Base-by-base conservation (phyloP, 352 stramenopile genomes). In the Phytophthora sp. region DNA sequence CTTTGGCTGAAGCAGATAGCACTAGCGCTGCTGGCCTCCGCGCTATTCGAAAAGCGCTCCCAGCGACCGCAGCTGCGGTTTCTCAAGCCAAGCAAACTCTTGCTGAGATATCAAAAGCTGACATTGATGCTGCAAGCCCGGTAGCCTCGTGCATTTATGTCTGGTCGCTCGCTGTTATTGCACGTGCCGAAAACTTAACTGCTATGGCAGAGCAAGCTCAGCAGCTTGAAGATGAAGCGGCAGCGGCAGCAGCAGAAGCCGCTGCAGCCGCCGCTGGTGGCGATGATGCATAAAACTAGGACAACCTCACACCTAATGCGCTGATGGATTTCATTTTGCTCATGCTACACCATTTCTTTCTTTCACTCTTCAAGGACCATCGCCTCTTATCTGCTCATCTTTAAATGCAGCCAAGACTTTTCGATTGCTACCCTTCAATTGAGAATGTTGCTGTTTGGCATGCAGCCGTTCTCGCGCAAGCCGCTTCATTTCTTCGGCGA, bases 141-240 rank as follows among this genome's bases (percentile, higher is more conserved):
- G 71, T 89, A 11, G 77, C 79, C 5, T 62, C 62, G 1, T 78
- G 73, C 48, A 69, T 90, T 31, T 85, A 82, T 37, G 50, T 75
- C 18, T 94, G 83, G 83, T 35, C 28, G 4, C 75, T 89, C 32
- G 71, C 82, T 0, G 77, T 78, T 11, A 72, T 86, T 60, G 68
- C 78, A 4, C 70, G 82, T 15, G 69, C 67, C 18, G 83, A 92
- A n/a, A 76, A 74, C 21, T 32, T 90, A n/a, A 76, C 83, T 20
- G 42, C 58, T 4, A 66, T 72, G 17, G 69, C 58, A 0, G 72
- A 89, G 21, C 68, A 74, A 9, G 75, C 48, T 4, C 62, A 77
- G 12, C 67, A 83, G 39, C 64, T 80, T 17, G 66, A 82, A 20
- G 73, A 77, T 27, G 65, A 89, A 43, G 66, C 65, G 23, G 59